Conservation (phyloP, 441 rosid genomes). For the Erysimum cheiri region DNA sequence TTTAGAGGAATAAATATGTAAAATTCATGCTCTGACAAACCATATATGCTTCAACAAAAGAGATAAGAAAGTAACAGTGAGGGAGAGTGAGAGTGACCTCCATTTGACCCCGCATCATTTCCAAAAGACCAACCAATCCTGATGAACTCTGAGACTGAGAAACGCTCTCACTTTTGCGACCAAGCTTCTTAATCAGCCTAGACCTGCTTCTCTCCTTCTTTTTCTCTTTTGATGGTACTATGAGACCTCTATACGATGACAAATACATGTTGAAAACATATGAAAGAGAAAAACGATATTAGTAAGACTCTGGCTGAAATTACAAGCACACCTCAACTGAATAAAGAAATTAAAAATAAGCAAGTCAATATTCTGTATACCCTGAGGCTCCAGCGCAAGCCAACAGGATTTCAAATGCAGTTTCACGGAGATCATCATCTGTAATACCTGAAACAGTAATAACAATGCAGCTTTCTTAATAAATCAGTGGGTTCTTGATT, state of each 20-base stretch:
- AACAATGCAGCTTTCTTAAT: conserved; percentile 22
- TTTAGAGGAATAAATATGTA: conserved; percentile 2
- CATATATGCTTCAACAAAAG: conserved; percentile 18
- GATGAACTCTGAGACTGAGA: conserved; percentile 68
- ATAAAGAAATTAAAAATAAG: conserved; percentile 10
- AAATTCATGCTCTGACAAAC: conserved; percentile 11
- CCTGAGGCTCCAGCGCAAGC: conserved; percentile 99
- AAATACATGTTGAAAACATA: conserved; percentile 24
- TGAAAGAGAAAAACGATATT: conserved; percentile 17
- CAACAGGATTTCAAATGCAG: conserved; percentile 91
- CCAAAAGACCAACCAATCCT: conserved; percentile 86
- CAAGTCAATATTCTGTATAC: conserved; percentile 50
- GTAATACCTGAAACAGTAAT: conserved; percentile 65
- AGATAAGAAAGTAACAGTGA: conserved; percentile 23
- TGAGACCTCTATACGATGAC: conserved; percentile 69
- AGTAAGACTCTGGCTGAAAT: conserved; percentile 11
- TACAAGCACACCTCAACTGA: background rate
- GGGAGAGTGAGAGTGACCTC: conserved; percentile 64
- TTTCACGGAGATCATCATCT: conserved; percentile 96
- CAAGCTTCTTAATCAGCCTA: conserved; percentile 91
- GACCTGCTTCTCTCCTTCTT: conserved; percentile 85
- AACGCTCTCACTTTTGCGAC: conserved; percentile 75
- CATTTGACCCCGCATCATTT: conserved; percentile 94
- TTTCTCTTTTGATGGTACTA: conserved; percentile 90
- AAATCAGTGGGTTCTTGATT: conserved; percentile 3